Conservation (phyloP, 1,284 basidiomycete species). For the Trichosporon faecale region DNA sequence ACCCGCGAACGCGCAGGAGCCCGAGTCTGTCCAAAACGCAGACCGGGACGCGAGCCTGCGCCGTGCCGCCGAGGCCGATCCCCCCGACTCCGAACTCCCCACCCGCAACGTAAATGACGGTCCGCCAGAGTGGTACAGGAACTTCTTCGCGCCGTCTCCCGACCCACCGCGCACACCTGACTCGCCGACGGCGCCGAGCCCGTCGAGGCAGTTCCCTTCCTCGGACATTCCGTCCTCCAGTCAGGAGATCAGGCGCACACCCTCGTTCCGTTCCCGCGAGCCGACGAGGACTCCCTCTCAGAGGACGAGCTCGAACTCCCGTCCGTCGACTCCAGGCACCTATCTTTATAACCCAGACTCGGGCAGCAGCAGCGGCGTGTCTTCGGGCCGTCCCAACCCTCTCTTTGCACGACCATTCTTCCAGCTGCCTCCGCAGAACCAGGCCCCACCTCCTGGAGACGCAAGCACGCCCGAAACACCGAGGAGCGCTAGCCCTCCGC, state of each 20-base stretch:
- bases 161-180: neutral
- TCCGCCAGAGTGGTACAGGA: neutral
- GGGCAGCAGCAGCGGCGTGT: neutral
- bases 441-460: no score
- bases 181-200: neutral
- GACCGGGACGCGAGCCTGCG: neutral
- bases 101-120: neutral
- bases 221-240: neutral
- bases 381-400: neutral
- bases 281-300: neutral
- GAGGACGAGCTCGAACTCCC: neutral
- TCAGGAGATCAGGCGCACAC: neutral
- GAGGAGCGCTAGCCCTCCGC: neutral
- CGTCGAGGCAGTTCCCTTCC: neutral
- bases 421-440: neutral
- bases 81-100: neutral
- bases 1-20: neutral
- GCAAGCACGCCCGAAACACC: neutral
- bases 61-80: neutral
- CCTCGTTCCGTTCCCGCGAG: neutral
- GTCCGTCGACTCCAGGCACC: neutral
- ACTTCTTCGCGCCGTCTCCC: slow-evolving; percentile 1
- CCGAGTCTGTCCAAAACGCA: neutral
- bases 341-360: neutral
- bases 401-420: neutral